These are phyloP conservation scores for Porosira glacialis DNA, from an alignment of 352 stramenopile species.

Conservation along the genomic window DNA sequence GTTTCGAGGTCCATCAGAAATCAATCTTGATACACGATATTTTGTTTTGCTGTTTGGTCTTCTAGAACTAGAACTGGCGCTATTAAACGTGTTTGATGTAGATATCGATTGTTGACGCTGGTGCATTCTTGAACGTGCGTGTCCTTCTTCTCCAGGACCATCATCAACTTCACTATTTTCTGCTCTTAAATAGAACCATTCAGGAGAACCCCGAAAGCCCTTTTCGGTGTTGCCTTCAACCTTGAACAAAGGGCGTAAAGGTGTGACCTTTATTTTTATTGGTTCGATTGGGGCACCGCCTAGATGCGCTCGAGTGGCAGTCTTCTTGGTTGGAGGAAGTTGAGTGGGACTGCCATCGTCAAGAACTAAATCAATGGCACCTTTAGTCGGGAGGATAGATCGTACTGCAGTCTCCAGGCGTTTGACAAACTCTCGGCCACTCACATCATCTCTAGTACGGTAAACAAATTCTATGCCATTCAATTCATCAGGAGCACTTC, in stretches of 20 bases:
- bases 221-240: conserved; percentile 58
- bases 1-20: conserved; percentile 31
- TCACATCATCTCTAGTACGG: conserved; percentile 55
- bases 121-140: conserved; percentile 19
- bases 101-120: conserved; percentile 36
- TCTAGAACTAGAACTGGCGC: conserved; percentile 40
- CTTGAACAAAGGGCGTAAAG: conserved; percentile 66
- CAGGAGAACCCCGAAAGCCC: conserved; percentile 62
- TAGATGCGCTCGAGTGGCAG: conserved; percentile 51
- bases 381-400: conserved; percentile 76
- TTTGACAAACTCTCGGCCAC: conserved; percentile 70
- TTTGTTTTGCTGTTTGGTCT: conserved; percentile 33
- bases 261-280: conserved; percentile 79
- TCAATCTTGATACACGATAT: conserved; percentile 23
- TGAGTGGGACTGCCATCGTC: conserved; percentile 71
- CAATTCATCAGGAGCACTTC: conserved; percentile 79
- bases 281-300: conserved; percentile 65
- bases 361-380: conserved; percentile 68
- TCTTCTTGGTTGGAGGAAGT: conserved; percentile 27
- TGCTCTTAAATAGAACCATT: conserved; percentile 61
- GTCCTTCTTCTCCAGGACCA: conserved; percentile 11
- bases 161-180: conserved; percentile 40
- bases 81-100: conserved; percentile 49
- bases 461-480: conserved; percentile 79
- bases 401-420: conserved; percentile 64